phyloP scores from a whole-genome alignment of 2,329 filamentous ascomycete species.

The Stachybotrys chlorohalonatus region DNA sequence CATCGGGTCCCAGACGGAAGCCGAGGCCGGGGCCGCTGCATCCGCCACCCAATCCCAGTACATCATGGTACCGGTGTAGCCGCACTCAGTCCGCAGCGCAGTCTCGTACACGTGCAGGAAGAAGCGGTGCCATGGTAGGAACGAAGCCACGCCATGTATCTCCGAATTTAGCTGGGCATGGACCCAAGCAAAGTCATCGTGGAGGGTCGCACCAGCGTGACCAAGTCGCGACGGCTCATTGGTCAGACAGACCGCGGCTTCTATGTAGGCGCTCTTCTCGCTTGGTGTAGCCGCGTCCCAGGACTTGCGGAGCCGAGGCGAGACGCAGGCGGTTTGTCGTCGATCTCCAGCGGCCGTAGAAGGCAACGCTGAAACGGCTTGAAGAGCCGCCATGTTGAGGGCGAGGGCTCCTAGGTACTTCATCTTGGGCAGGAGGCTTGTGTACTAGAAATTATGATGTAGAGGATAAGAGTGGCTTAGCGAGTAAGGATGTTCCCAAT shows the following conservation, averaged over 20 bases:
- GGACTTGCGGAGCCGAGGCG: conserved; percentile 1
- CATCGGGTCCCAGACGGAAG: not conserved
- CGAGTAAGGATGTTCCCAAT: too few species aligned
- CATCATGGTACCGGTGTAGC: not conserved
- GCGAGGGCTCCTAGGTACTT: not conserved
- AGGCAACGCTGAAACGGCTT: not conserved
- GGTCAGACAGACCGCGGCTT: not conserved
- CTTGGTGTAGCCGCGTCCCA: not conserved
- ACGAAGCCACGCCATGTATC: not conserved
- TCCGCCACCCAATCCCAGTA: conserved; percentile 1
- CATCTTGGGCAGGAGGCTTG: not conserved
- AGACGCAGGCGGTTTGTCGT: not conserved
- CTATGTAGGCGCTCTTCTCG: not conserved
- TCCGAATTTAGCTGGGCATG: not conserved
- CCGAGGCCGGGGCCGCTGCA: not conserved
- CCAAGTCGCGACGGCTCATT: not conserved
- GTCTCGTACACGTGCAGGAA: not conserved
- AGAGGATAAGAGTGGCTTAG: too few species aligned
- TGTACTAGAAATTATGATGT: too few species aligned
- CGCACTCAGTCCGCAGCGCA: conserved; percentile 1
- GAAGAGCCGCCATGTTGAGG: not conserved
- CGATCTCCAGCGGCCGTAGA: not conserved
- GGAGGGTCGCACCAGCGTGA: not conserved
- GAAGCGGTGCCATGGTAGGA: conserved; percentile 1
- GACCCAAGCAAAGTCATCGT: conserved; percentile 1